phyloP scores from a whole-genome alignment of 129 eudicot genomes.

The Mikania micrantha region DNA sequence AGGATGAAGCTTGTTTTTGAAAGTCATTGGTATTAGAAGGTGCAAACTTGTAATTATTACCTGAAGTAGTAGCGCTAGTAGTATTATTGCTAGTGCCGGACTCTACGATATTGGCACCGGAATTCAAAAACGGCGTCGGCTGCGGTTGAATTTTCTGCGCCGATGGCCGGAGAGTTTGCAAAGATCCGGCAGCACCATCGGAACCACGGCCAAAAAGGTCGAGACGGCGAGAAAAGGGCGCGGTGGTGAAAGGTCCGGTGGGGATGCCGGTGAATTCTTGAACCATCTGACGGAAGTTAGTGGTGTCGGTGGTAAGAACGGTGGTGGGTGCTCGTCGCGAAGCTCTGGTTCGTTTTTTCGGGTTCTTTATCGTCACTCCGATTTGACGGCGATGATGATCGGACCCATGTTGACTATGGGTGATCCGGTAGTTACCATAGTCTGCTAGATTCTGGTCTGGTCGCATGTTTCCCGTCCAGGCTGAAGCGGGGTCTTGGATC shows the following conservation, averaged over 20 bases:
- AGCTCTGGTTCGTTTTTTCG: slow-evolving; percentile 75
- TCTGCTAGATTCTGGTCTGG: too few relatives aligned
- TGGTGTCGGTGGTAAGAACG: slow-evolving; percentile 73
- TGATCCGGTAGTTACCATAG: too few relatives aligned
- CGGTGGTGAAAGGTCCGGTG: slow-evolving; percentile 50
- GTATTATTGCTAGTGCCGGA: slow-evolving; percentile 9
- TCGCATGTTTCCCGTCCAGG: slow-evolving; percentile 27
- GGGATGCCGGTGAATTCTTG: slow-evolving; percentile 96
- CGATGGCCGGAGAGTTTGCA: slow-evolving; percentile 52
- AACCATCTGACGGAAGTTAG: slow-evolving; percentile 84
- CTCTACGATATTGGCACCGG: slow-evolving; percentile 13
- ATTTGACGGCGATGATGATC: slow-evolving; percentile 6
- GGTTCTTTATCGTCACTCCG: slow-evolving; percentile 34
- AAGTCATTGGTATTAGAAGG: slow-evolving; percentile 5
- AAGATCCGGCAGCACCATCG: slow-evolving; percentile 20
- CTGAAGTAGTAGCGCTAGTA: slow-evolving; percentile 14
- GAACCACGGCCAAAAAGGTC: slow-evolving; percentile 39
- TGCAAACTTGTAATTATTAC: slow-evolving; percentile 18
- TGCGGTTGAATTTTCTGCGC: slow-evolving; percentile 40
- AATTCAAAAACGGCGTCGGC: slow-evolving; percentile 30
- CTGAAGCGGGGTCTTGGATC: slow-evolving; percentile 27
- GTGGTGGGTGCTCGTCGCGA: slow-evolving; percentile 95
- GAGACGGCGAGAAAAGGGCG: slow-evolving; percentile 51
- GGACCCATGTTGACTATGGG: too few relatives aligned
- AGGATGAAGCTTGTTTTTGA: slow-evolving; percentile 23